These are phyloP conservation scores for Mariannaea elegans DNA, from an alignment of 2,329 filamentous ascomycete species.

Conservation along the genomic window DNA sequence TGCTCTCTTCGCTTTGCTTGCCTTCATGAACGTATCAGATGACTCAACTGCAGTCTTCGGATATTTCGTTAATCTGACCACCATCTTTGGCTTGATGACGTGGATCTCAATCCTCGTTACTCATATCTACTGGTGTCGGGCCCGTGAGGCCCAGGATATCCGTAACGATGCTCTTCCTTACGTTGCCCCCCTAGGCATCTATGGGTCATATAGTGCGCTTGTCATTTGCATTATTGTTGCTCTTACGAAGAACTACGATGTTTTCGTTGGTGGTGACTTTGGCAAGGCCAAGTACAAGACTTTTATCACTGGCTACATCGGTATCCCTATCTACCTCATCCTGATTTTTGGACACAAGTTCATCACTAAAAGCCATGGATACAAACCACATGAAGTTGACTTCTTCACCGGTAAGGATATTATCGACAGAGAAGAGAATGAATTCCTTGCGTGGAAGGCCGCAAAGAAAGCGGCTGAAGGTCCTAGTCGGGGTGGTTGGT, in stretches of 20 bases:
- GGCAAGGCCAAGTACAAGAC: conserved; percentile 72
- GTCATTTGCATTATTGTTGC: conserved; percentile 76
- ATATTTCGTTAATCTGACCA: conserved; percentile 72
- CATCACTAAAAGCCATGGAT: conserved; percentile 58
- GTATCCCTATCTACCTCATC: neutral
- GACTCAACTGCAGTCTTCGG: conserved; percentile 64
- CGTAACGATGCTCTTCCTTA: conserved; percentile 65
- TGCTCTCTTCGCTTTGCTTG: conserved; percentile 68
- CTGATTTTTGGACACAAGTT: conserved; percentile 68
- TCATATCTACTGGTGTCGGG: conserved; percentile 71
- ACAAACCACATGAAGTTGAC: conserved; percentile 68
- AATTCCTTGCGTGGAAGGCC: conserved; percentile 61
- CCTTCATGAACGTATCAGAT: conserved; percentile 71
- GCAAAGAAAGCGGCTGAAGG: conserved; percentile 30
- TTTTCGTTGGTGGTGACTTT: conserved; percentile 64
- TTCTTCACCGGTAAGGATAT: conserved; percentile 75
- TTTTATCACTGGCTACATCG: neutral
- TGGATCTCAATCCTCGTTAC: conserved; percentile 74
- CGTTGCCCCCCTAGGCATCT: conserved; percentile 74
- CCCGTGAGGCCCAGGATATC: conserved; percentile 66
- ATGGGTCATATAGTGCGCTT: conserved; percentile 72
- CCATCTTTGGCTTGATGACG: conserved; percentile 69
- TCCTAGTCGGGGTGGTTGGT: conserved; percentile 36
- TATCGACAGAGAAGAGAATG: conserved; percentile 75
- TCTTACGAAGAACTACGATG: conserved; percentile 81